Conservation (phyloP, 2,329 filamentous ascomycete genomes). For the Biscogniauxia mediterranea region DNA sequence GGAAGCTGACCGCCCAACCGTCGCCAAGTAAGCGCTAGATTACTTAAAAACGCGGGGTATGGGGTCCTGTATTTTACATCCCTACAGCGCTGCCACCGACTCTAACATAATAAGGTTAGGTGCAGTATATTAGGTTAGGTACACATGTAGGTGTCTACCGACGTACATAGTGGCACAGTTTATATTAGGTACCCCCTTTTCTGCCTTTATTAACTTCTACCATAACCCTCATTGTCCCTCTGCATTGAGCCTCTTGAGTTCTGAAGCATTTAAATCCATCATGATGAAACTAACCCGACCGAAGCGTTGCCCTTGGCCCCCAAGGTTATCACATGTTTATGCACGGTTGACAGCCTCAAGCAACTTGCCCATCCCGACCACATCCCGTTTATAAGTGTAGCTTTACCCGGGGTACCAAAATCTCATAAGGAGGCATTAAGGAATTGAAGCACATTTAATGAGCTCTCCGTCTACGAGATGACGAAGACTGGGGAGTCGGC, state of each 20-base stretch:
- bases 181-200: background rate
- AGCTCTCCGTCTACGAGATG: constrained; percentile 8
- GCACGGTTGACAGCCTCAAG: background rate
- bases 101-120: background rate
- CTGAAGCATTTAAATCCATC: background rate
- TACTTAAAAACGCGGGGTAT: background rate
- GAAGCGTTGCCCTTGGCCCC: background rate
- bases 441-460: background rate
- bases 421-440: background rate
- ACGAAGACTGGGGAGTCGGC: constrained; percentile 15
- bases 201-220: background rate
- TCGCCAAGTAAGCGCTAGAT: background rate
- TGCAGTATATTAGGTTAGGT: too few relatives aligned
- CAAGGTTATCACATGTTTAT: background rate
- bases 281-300: background rate
- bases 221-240: background rate
- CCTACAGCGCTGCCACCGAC: background rate
- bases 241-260: background rate
- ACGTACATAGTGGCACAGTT: too few relatives aligned
- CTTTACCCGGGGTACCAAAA: background rate
- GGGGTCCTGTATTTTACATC: background rate
- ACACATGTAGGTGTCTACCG: too few relatives aligned
- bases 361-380: background rate
- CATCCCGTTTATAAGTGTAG: background rate
- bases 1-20: background rate